These are phyloP conservation scores for Tillandsia fasciculata DNA, from an alignment of 176 grass and related monocot species.

Conservation along the genomic window DNA sequence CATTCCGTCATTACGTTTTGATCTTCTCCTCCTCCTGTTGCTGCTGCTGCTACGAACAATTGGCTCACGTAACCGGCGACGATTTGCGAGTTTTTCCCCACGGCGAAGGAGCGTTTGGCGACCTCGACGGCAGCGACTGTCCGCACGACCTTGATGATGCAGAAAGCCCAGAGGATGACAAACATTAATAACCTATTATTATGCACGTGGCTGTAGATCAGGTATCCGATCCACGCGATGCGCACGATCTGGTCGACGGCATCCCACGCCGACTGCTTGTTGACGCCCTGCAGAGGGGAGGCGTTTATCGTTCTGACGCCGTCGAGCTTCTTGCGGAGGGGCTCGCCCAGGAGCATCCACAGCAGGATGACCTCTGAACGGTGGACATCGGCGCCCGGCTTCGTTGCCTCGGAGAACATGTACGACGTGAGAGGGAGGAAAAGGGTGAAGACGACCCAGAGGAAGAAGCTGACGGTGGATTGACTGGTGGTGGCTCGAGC, in stretches of 20 bases:
- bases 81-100: constrained; percentile 18
- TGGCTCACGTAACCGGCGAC: constrained; percentile 17
- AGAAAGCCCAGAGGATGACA: constrained; percentile 20
- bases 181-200: neutral
- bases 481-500: neutral
- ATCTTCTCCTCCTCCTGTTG: neutral
- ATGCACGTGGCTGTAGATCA: constrained; percentile 11
- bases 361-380: constrained; percentile 7
- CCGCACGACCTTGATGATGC: constrained; percentile 11
- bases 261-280: neutral
- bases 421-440: constrained; percentile 18
- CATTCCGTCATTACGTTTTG: neutral
- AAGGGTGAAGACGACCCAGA: neutral
- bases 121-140: neutral
- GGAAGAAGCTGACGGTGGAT: neutral
- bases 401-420: neutral
- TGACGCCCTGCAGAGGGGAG: no score
- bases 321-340: constrained; percentile 19
- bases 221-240: constrained; percentile 7
- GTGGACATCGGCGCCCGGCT: neutral
- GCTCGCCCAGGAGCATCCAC: constrained; percentile 26
- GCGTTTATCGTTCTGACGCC: neutral
- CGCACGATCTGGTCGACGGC: neutral
- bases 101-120: constrained; percentile 8
- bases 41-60: no score